phyloP scores from a whole-genome alignment of 352 stramenopile species.

The Phytophthora litchii region DNA sequence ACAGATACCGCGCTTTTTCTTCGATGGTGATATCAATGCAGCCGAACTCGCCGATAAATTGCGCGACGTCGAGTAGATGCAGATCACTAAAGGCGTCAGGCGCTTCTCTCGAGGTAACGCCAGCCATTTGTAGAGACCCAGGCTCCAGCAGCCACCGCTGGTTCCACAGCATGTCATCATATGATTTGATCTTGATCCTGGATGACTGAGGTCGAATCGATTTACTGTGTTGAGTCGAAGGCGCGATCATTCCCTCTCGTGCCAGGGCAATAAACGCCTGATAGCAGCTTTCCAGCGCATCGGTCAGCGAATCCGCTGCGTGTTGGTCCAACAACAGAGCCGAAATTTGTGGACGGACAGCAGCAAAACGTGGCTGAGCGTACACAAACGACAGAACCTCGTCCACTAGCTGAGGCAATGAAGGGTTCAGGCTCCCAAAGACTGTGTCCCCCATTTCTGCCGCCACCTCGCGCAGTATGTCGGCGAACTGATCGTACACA shows the following conservation, averaged over 20 bases:
- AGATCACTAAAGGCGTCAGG: background rate
- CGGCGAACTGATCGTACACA: conserved; percentile 22
- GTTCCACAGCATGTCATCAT: conserved; percentile 25
- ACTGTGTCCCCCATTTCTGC: background rate
- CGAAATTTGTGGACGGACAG: conserved; percentile 8
- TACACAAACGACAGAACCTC: conserved; percentile 40
- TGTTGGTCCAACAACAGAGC: conserved; percentile 14
- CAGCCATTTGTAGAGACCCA: conserved; percentile 11
- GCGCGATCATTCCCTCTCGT: conserved; percentile 4
- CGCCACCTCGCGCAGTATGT: conserved; percentile 8
- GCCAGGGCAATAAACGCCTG: conserved; percentile 12
- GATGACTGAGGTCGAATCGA: background rate
- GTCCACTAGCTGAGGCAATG: conserved; percentile 29
- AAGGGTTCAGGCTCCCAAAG: background rate
- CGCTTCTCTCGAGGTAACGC: background rate
- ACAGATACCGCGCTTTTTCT: conserved; percentile 11
- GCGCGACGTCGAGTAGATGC: conserved; percentile 9
- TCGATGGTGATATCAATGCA: conserved; percentile 19
- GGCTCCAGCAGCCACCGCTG: conserved; percentile 30
- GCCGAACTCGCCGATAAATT: conserved; percentile 16
- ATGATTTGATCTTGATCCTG: background rate
- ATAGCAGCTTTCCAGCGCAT: conserved; percentile 8
- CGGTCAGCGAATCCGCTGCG: background rate
- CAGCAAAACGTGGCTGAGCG: conserved; percentile 9
- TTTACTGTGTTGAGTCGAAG: background rate